These are phyloP conservation scores for Skeletonema tropicum DNA, from an alignment of 108 stramenopile genomes.

Conservation along the genomic window DNA sequence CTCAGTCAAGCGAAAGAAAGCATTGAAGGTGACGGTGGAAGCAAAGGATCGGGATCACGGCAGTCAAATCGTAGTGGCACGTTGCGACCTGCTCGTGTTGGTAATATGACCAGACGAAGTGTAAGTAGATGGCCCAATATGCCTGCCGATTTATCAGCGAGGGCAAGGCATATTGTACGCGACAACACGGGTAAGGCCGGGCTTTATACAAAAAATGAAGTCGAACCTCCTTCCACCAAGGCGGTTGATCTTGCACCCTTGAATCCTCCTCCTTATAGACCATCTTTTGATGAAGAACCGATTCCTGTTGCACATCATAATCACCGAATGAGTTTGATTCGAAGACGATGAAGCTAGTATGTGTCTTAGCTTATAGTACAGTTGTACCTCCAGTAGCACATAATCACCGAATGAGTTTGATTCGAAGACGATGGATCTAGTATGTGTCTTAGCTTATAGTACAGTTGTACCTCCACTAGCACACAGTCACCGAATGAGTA, in stretches of 20 bases:
- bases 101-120: neutral
- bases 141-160: conserved; percentile 7
- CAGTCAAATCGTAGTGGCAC: neutral
- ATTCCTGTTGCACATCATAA: neutral
- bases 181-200: conserved; percentile 13
- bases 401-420: conserved; percentile 1
- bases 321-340: conserved; percentile 2
- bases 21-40: conserved; percentile 12
- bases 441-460: neutral
- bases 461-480: too few species aligned
- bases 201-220: conserved; percentile 13
- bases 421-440: neutral
- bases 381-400: neutral
- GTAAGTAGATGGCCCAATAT: neutral
- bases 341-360: neutral
- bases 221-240: conserved; percentile 25
- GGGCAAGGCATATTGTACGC: conserved; percentile 28
- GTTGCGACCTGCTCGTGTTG: neutral
- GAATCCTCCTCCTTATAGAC: neutral
- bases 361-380: neutral
- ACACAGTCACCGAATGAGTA: too few species aligned
- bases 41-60: conserved; percentile 1
- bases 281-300: neutral
- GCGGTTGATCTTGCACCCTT: conserved; percentile 41
- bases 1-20: conserved; percentile 4